These are phyloP conservation scores for Serendipita sp. DNA, from an alignment of 1,284 basidiomycete genomes.

Conservation along the genomic window DNA sequence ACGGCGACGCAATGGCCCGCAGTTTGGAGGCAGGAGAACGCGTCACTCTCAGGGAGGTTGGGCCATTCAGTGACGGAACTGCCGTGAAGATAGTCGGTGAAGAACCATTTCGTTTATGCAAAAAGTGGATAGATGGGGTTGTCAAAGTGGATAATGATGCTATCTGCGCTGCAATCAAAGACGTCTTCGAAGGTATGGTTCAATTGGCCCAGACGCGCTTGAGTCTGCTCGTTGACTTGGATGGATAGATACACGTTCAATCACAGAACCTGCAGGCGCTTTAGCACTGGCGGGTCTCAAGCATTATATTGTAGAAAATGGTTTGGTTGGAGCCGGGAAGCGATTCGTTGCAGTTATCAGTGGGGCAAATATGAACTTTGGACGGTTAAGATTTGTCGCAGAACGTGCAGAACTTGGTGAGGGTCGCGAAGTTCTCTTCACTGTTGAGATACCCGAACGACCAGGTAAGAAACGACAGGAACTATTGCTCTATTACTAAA, in stretches of 20 bases:
- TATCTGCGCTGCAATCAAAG: constrained; percentile 97
- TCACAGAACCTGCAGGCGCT: constrained; percentile 96
- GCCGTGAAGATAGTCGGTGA: constrained; percentile 94
- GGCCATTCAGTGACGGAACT: constrained; percentile 96
- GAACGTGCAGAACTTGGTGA: constrained; percentile 97
- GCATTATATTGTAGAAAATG: constrained; percentile 69
- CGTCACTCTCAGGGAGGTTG: constrained; percentile 78
- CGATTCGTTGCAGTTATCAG: constrained; percentile 85
- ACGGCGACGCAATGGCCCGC: constrained; percentile 84
- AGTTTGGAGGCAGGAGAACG: constrained; percentile 69
- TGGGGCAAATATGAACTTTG: constrained; percentile 99
- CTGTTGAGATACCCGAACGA: constrained; percentile 83
- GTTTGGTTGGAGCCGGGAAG: constrained; percentile 69
- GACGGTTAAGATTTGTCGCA: constrained; percentile 87
- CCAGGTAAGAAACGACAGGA: constrained; percentile 57
- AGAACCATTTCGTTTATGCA: constrained; percentile 88
- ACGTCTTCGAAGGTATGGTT: constrained; percentile 83
- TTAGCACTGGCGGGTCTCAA: constrained; percentile 88
- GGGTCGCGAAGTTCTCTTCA: constrained; percentile 82
- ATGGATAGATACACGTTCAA: constrained; percentile 70
- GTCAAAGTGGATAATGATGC: constrained; percentile 89
- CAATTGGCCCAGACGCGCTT: neutral
- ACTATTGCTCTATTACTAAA: constrained; percentile 7
- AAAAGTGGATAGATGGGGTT: constrained; percentile 72
- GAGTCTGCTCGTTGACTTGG: neutral